Conservation (phyloP, 1,284 basidiomycete species). For the Termitomyces sp. region DNA sequence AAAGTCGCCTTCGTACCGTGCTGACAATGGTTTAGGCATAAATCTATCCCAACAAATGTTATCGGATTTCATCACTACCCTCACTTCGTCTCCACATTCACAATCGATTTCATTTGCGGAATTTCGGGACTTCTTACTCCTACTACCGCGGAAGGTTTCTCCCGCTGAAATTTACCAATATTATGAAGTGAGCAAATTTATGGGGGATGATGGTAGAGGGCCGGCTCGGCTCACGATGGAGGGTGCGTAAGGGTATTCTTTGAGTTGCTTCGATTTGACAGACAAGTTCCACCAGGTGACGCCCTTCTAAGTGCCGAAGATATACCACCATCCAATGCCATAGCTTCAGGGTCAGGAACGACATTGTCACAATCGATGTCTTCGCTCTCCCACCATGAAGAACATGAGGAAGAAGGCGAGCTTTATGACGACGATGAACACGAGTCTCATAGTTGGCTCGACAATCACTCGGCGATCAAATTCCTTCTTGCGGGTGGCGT, state of each 20-base stretch:
- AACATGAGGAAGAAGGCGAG: slow-evolving; percentile 37
- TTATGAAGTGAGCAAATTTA: slow-evolving; percentile 74
- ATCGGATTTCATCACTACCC: slow-evolving; percentile 75
- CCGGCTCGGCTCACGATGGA: slow-evolving; percentile 82
- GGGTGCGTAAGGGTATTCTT: slow-evolving; percentile 45
- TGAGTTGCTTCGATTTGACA: slow-evolving; percentile 10
- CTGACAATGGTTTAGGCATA: slow-evolving; percentile 50
- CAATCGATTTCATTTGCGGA: slow-evolving; percentile 77
- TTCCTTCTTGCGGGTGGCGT: slow-evolving; percentile 93
- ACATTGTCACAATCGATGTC: slow-evolving; percentile 12
- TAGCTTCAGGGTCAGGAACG: slow-evolving; percentile 23
- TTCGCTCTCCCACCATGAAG: slow-evolving; percentile 23
- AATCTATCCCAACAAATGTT: slow-evolving; percentile 61
- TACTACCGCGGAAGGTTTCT: slow-evolving; percentile 78
- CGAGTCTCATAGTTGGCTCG: slow-evolving; percentile 61
- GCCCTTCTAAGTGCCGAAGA: slow-evolving; percentile 72
- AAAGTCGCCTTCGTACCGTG: not conserved
- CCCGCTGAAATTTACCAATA: slow-evolving; percentile 83
- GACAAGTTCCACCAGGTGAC: slow-evolving; percentile 49
- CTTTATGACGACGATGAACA: slow-evolving; percentile 51
- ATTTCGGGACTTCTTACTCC: slow-evolving; percentile 86
- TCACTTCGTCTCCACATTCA: slow-evolving; percentile 65
- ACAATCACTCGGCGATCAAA: slow-evolving; percentile 73
- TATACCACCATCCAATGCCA: slow-evolving; percentile 38
- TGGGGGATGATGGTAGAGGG: slow-evolving; percentile 73